Conservation (phyloP, 192 early-diverging fungal genomes). For the Entomortierella beljakovae region DNA sequence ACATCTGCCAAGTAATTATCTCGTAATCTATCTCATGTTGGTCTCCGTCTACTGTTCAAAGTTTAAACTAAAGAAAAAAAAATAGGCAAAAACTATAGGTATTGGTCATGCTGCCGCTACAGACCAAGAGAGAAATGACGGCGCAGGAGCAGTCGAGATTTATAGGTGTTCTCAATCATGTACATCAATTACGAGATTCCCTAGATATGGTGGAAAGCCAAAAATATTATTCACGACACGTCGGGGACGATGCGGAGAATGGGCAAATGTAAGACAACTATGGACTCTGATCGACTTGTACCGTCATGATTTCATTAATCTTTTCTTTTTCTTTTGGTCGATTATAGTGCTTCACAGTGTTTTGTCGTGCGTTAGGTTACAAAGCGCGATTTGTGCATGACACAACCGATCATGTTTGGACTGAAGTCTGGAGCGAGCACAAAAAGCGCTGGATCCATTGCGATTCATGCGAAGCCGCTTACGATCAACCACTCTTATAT, state of each 20-base stretch:
- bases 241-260: slow-evolving; percentile 67
- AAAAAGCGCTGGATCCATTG: slow-evolving; percentile 65
- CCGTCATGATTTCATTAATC: neutral
- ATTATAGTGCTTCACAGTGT: slow-evolving; percentile 62
- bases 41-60: no score
- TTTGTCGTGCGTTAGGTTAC: slow-evolving; percentile 60
- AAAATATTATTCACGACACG: slow-evolving; percentile 58
- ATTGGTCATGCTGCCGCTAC: slow-evolving; percentile 32
- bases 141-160: slow-evolving; percentile 55
- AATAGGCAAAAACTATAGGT: slow-evolving; percentile 34
- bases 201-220: slow-evolving; percentile 60
- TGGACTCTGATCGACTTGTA: neutral
- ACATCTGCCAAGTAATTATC: slow-evolving; percentile 46
- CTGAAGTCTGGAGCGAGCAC: slow-evolving; percentile 62
- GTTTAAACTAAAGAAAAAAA: no score
- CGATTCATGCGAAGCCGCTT: slow-evolving; percentile 68
- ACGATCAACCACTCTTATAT: slow-evolving; percentile 66
- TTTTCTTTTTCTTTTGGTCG: neutral
- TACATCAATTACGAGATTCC: slow-evolving; percentile 56
- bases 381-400: slow-evolving; percentile 63
- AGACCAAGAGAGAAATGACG: slow-evolving; percentile 53
- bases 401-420: slow-evolving; percentile 68
- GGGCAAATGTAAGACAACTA: slow-evolving; percentile 61
- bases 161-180: slow-evolving; percentile 56
- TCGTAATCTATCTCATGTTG: neutral